Evolutionary conservation across 768 basidiomycete species (phyloP).

Genomic region (Russula olivacea): DNA sequence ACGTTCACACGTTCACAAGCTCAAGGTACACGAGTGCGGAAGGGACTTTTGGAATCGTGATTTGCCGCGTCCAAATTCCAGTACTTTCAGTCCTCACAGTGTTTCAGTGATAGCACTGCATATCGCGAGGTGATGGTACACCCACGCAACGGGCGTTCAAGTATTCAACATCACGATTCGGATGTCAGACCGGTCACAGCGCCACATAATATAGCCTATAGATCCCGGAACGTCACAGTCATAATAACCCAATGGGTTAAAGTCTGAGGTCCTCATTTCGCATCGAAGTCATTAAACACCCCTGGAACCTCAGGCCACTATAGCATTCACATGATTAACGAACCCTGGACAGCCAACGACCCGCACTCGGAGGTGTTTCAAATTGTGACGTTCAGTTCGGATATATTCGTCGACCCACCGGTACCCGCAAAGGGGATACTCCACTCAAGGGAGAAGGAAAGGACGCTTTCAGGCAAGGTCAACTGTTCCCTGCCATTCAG

Average conservation of each 20-base stretch:
- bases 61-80: background rate
- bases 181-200: background rate
- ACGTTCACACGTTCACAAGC: too few species aligned
- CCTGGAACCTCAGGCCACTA: too few species aligned
- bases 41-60: background rate
- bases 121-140: background rate
- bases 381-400: slow-evolving; percentile 79
- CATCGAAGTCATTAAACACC: background rate
- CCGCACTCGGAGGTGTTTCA: slow-evolving; percentile 65
- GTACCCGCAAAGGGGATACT: too few species aligned
- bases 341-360: background rate
- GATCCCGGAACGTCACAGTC: background rate
- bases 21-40: background rate
- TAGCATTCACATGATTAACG: too few species aligned
- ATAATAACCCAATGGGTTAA: background rate
- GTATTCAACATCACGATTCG: background rate
- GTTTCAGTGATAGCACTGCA: background rate
- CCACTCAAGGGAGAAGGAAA: slow-evolving; percentile 52
- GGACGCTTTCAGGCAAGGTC: slow-evolving; percentile 72
- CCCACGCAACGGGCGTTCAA: background rate
- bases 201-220: background rate
- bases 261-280: background rate
- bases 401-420: slow-evolving; percentile 69
- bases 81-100: background rate
- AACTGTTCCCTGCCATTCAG: slow-evolving; percentile 97